A percentile compares a stretch with the other conserved stretches of the same genome.
Conservation (phyloP, 106 monocot species). For the Allium cepa region DNA sequence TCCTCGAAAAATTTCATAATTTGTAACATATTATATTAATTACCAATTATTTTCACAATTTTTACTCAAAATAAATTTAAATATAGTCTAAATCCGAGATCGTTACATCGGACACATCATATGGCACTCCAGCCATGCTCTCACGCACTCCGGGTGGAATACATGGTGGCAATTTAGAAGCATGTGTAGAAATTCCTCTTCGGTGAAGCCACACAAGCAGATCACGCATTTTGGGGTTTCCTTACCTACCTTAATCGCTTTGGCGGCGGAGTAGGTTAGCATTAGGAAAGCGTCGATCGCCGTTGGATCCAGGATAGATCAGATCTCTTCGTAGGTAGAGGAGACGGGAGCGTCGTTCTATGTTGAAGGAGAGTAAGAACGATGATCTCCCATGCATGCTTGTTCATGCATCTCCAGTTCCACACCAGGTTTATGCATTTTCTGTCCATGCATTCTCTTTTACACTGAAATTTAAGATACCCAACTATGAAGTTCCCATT, state of each 20-base stretch:
- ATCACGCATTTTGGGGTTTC: conserved; percentile 56
- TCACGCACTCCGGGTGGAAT: conserved; percentile 49
- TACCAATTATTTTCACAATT: no score
- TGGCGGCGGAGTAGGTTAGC: conserved; percentile 41
- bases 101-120: conserved; percentile 44
- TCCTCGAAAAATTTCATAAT: no score
- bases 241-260: conserved; percentile 37
- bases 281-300: conserved; percentile 32
- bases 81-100: no score
- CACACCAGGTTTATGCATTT: no score
- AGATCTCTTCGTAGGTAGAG: not conserved
- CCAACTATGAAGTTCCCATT: no score
- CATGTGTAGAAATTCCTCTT: conserved; percentile 44
- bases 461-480: no score
- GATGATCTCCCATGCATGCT: not conserved
- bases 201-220: conserved; percentile 54
- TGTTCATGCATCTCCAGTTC: no score
- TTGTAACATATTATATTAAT: no score
- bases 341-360: not conserved
- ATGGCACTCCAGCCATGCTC: conserved; percentile 33
- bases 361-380: not conserved
- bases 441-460: no score
- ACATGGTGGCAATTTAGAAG: conserved; percentile 67
- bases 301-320: conserved; percentile 25
- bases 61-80: no score